Evolutionary conservation across 75 land plant genomes (phyloP).

Genomic region (Azolla pinnata): DNA sequence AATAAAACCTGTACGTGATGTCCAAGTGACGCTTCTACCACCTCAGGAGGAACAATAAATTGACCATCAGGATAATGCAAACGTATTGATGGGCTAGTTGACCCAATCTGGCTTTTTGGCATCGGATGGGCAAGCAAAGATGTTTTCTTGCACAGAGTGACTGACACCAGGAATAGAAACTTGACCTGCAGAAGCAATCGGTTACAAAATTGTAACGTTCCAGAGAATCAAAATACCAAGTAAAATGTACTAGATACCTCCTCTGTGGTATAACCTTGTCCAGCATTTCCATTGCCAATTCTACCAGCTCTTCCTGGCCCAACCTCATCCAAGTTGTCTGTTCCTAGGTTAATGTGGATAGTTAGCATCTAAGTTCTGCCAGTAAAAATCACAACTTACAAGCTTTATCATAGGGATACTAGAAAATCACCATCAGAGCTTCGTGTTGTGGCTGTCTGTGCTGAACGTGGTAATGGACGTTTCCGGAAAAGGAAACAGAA

Average conservation of each 20-base stretch:
- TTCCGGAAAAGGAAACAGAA: conserved; percentile 87
- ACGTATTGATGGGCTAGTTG: conserved; percentile 44
- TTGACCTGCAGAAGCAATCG: conserved; percentile 55
- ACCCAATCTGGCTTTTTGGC: conserved; percentile 76
- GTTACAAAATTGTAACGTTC: too few relatives aligned
- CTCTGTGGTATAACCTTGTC: conserved; percentile 94
- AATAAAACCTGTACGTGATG: conserved; percentile 91
- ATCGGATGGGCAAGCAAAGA: conserved; percentile 53
- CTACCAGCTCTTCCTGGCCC: conserved; percentile 35
- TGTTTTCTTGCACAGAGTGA: conserved; percentile 84
- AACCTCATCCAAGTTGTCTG: conserved; percentile 65
- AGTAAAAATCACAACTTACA: too few relatives aligned
- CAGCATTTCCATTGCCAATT: conserved; percentile 87
- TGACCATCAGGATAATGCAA: conserved; percentile 94
- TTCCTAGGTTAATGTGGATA: conserved; percentile 18
- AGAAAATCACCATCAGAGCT: not conserved
- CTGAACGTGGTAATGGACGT: conserved; percentile 54
- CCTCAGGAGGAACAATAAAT: conserved; percentile 87
- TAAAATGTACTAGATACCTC: too few relatives aligned
- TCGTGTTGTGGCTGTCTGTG: conserved; percentile 6
- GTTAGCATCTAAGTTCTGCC: not conserved
- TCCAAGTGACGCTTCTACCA: conserved; percentile 94
- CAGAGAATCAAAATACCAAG: too few relatives aligned
- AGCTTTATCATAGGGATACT: too few relatives aligned
- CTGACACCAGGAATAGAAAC: conserved; percentile 77